These are phyloP conservation scores for Candida sithepensis DNA, from an alignment of 805 yeast genomes.

Conservation along the genomic window DNA sequence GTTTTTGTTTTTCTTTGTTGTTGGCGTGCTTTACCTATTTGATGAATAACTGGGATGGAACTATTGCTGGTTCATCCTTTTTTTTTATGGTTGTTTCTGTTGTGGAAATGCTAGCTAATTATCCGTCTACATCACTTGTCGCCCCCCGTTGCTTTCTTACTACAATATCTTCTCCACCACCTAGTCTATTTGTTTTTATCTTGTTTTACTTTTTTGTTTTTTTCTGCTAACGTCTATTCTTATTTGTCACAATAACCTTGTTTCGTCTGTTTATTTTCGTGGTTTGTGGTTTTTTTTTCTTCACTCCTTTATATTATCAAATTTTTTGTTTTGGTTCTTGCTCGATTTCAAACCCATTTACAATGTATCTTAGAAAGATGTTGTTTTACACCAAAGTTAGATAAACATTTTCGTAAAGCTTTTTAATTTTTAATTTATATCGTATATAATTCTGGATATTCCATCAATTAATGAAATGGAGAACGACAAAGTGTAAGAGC, in stretches of 20 bases:
- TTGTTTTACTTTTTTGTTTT: not conserved
- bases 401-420: not conserved
- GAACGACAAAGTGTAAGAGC: slow-evolving; percentile 81
- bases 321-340: too few relatives aligned
- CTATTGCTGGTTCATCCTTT: not conserved
- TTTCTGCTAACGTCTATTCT: not conserved
- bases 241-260: not conserved
- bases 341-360: not conserved
- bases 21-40: not conserved
- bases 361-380: not conserved
- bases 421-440: not conserved
- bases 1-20: not conserved
- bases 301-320: too few relatives aligned
- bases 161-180: not conserved
- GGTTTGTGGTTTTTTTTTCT: too few relatives aligned
- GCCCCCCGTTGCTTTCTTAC: not conserved
- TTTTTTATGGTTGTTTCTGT: too few relatives aligned
- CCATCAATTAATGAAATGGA: slow-evolving; percentile 82
- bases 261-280: not conserved
- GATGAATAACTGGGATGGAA: too few relatives aligned
- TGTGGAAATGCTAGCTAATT: not conserved
- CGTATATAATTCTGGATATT: not conserved
- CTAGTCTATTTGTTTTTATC: not conserved
- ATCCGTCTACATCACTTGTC: not conserved
- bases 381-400: not conserved